A percentile compares a stretch with the other conserved stretches of the same genome.
phyloP scores from a whole-genome alignment of 75 land plant genomes.

The Pinus taeda region DNA sequence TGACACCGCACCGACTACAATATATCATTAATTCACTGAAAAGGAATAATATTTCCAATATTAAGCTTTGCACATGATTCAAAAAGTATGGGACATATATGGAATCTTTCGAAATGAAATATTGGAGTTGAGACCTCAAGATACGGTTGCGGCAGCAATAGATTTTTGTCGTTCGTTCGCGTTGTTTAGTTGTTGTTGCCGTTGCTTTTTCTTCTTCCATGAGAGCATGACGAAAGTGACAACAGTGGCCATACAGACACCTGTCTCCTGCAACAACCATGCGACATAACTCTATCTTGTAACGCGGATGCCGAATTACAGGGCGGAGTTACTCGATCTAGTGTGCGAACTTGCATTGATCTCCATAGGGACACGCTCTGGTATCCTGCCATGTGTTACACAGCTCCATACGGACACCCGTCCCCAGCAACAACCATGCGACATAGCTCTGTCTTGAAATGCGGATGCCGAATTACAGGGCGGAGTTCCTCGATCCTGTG shows the following conservation, averaged over 20 bases:
- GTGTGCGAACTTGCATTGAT: constrained; percentile 82
- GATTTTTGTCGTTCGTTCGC: background rate
- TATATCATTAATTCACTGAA: background rate
- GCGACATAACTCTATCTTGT: constrained; percentile 81
- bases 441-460: too few relatives aligned
- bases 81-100: background rate
- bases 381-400: constrained; percentile 83
- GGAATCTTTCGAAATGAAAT: background rate
- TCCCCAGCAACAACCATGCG: too few relatives aligned
- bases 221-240: constrained; percentile 74
- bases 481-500: too few relatives aligned
- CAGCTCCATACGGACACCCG: too few relatives aligned
- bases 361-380: constrained; percentile 69
- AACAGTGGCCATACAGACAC: constrained; percentile 84
- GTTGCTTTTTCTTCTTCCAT: constrained; percentile 34
- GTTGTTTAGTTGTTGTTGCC: background rate
- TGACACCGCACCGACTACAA: background rate
- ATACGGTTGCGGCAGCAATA: background rate
- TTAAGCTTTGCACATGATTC: background rate
- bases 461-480: too few relatives aligned
- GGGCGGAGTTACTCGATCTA: constrained; percentile 72
- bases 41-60: background rate
- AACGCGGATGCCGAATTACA: too few relatives aligned
- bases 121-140: background rate
- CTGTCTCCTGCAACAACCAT: constrained; percentile 66